Percentiles rank a stretch among this genome's conserved stretches.
Evolutionary conservation across 331 rosid species (phyloP).

Genomic region (Quercus phellos): DNA sequence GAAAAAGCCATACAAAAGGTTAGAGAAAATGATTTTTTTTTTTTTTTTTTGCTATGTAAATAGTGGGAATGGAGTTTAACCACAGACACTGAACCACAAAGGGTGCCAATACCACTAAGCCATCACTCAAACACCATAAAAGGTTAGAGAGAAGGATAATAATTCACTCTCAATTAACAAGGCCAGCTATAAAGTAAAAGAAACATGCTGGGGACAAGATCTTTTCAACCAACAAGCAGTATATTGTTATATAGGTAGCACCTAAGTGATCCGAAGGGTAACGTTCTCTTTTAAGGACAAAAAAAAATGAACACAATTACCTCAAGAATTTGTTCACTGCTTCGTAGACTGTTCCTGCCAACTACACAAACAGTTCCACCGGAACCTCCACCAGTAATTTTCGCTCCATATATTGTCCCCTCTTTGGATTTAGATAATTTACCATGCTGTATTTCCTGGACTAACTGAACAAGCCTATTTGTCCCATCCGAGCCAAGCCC

Average conservation of each 20-base stretch:
- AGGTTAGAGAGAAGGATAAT: not conserved
- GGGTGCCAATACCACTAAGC: no score
- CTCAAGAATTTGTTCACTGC: constrained; percentile 78
- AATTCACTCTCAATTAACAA: not conserved
- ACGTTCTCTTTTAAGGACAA: no score
- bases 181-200: not conserved
- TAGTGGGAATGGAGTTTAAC: no score
- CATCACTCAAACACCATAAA: not conserved
- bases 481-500: constrained; percentile 94
- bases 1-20: not conserved
- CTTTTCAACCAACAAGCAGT: not conserved
- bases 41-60: no score
- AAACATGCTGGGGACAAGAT: not conserved
- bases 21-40: no score
- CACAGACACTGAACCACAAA: no score
- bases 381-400: constrained; percentile 93
- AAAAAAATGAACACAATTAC: constrained; percentile 29
- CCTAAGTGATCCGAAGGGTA: not conserved
- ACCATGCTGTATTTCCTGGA: constrained; percentile 71
- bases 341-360: constrained; percentile 64
- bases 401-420: constrained; percentile 72
- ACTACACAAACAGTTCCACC: constrained; percentile 91
- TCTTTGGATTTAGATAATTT: constrained; percentile 53
- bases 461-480: constrained; percentile 77
- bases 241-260: not conserved